These are phyloP conservation scores for Avena insularis DNA, from an alignment of 176 grass and related monocot genomes.

Conservation along the genomic window DNA sequence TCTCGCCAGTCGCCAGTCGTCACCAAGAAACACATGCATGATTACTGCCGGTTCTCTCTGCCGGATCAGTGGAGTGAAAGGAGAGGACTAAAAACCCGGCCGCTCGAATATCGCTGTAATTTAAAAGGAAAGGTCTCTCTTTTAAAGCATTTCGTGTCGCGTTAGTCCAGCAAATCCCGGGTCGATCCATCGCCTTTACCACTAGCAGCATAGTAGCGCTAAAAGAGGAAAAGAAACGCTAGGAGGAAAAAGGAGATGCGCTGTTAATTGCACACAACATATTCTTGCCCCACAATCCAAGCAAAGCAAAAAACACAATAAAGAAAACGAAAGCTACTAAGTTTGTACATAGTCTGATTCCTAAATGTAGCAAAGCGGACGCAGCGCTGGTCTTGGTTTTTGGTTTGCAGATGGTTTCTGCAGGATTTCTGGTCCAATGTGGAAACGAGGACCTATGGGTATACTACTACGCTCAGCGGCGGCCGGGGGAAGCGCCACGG, in stretches of 20 bases:
- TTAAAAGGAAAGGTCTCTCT: slow-evolving; percentile 37
- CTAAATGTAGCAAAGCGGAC: slow-evolving; percentile 46
- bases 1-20: background rate
- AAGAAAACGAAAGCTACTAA: background rate
- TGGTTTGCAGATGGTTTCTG: background rate
- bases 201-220: background rate
- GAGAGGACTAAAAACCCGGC: background rate
- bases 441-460: background rate
- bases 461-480: no score
- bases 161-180: slow-evolving; percentile 46
- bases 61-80: slow-evolving; percentile 28
- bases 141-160: slow-evolving; percentile 30
- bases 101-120: slow-evolving; percentile 42
- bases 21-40: background rate
- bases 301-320: slow-evolving; percentile 40
- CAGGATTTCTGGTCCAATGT: background rate
- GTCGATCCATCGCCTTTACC: slow-evolving; percentile 19
- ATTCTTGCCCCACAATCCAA: slow-evolving; percentile 62
- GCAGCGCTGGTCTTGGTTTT: background rate
- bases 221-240: background rate
- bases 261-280: slow-evolving; percentile 46
- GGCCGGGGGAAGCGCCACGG: no score
- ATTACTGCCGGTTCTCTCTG: background rate
- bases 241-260: slow-evolving; percentile 26
- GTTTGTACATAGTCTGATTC: slow-evolving; percentile 43